phyloP scores from a whole-genome alignment of 2,329 filamentous ascomycete genomes.

The Capronia epimyces region DNA sequence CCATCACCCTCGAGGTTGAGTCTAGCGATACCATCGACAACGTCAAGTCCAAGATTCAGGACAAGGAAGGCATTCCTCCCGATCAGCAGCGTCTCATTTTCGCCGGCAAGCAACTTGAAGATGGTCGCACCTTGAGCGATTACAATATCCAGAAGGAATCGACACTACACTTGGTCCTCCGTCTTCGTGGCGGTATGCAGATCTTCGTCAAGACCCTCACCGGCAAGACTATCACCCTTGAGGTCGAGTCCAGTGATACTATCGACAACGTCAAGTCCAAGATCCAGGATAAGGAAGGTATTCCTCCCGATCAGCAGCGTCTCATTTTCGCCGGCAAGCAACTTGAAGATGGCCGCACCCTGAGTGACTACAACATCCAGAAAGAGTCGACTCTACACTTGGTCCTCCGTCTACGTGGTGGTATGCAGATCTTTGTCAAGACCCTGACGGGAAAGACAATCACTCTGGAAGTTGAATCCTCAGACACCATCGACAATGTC shows the following conservation, averaged over 20 bases:
- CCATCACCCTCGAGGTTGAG: slow-evolving; percentile 49
- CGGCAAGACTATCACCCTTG: slow-evolving; percentile 61
- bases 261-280: slow-evolving; percentile 97
- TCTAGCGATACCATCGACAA: slow-evolving; percentile 49
- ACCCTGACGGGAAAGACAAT: slow-evolving; percentile 79
- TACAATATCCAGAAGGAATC: slow-evolving; percentile 58
- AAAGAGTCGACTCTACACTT: slow-evolving; percentile 84
- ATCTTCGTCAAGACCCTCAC: slow-evolving; percentile 55
- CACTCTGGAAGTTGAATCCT: slow-evolving; percentile 82
- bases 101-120: slow-evolving; percentile 55
- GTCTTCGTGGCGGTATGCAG: slow-evolving; percentile 55
- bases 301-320: slow-evolving; percentile 92
- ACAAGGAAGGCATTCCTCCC: slow-evolving; percentile 56
- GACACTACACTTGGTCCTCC: slow-evolving; percentile 69
- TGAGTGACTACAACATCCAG: slow-evolving; percentile 92
- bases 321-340: slow-evolving; percentile 96
- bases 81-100: slow-evolving; percentile 57
- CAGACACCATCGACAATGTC: slow-evolving; percentile 89
- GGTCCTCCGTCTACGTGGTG: slow-evolving; percentile 80
- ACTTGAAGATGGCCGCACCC: slow-evolving; percentile 85
- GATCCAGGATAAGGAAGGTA: slow-evolving; percentile 97
- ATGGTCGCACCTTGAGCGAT: slow-evolving; percentile 51
- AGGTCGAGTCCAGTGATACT: slow-evolving; percentile 70
- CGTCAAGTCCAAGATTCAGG: slow-evolving; percentile 56
- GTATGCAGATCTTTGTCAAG: slow-evolving; percentile 58